Conservation (phyloP, 2,329 filamentous ascomycete species). For the Dendryphion nanum region DNA sequence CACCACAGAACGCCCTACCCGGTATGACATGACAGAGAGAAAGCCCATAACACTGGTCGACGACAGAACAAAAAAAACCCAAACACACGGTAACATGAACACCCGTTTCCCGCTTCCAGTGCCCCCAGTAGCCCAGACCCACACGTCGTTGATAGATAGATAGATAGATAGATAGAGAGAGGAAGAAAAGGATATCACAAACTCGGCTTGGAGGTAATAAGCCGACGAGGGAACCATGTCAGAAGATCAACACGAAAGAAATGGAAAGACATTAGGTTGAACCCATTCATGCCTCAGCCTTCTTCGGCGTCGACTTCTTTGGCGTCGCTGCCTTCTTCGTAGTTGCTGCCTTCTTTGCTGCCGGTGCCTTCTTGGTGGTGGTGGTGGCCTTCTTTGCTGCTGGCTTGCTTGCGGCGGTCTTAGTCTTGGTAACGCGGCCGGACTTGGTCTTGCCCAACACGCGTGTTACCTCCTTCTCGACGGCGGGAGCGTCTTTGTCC, state of each 20-base stretch:
- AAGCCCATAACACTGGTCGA: constrained; percentile 8
- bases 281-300: constrained; percentile 32
- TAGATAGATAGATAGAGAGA: constrained; percentile 12
- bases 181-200: constrained; percentile 32
- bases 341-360: constrained; percentile 44
- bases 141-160: constrained; percentile 7
- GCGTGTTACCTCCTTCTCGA: constrained; percentile 65
- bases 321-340: neutral
- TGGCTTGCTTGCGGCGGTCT: constrained; percentile 48
- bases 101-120: constrained; percentile 8
- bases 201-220: constrained; percentile 11
- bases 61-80: constrained; percentile 1
- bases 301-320: constrained; percentile 48
- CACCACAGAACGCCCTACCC: constrained; percentile 22
- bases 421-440: constrained; percentile 75
- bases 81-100: constrained; percentile 7
- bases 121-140: constrained; percentile 11
- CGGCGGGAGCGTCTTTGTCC: constrained; percentile 53
- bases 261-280: constrained; percentile 7
- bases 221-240: constrained; percentile 8
- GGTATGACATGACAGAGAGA: constrained; percentile 21
- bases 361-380: constrained; percentile 43
- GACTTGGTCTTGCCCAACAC: constrained; percentile 80
- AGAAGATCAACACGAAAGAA: constrained; percentile 26
- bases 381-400: constrained; percentile 37